Base-by-base conservation (phyloP, 345 rosid genomes). In the Eucalyptus erythrocorys region DNA sequence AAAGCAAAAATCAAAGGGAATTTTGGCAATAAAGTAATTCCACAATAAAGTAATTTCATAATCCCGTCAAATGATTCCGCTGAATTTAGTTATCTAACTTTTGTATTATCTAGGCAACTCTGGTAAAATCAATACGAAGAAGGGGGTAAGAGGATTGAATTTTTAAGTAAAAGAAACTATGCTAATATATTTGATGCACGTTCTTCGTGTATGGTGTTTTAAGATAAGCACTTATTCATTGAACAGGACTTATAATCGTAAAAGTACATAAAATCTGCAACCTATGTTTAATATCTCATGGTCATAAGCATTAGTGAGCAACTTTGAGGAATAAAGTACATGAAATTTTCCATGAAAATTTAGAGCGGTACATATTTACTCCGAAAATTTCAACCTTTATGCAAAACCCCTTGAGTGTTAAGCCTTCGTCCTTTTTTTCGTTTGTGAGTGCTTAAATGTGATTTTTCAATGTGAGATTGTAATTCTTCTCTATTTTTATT, bases 221-320 rank as follows among this genome's bases (percentile, higher is more conserved):
- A 0, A 53, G 59, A 53, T 3, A 1, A 3, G 57, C 1, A 53
- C 26, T 3, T 53, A 22, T 1, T 53, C 10, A 1, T 53, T 8
- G 1, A 53, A 8, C 0, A 53, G 57, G 26, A 53, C 10, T 53
- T 53, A 7, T 19, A 53, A 53, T 19, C 7, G 0, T 53, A 22
- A 53, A 0, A 53, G 57, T 53, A 21, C 57, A 53, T 7, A 53
- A 21, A 19, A 0, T 51, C 57, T 53, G 26, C 57, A 53, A 0
- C 57, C 26, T 53, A 21, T 53, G 57, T 53, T 53, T 53, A 21
- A 53, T 53, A 53, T 21, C 57, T 0, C 0, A 0, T 8, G 24
- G 11, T 1, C 4, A 0, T 21, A 53, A 0, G 57, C 57, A 51
- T 8, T 8, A 2, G 14, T 0, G 14, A 26, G 64, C 3, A 0